A percentile compares a stretch with the other conserved stretches of the same genome.
These are phyloP conservation scores for Talaromyces sp. DNA, from an alignment of 2,329 filamentous ascomycete genomes.

Conservation along the genomic window DNA sequence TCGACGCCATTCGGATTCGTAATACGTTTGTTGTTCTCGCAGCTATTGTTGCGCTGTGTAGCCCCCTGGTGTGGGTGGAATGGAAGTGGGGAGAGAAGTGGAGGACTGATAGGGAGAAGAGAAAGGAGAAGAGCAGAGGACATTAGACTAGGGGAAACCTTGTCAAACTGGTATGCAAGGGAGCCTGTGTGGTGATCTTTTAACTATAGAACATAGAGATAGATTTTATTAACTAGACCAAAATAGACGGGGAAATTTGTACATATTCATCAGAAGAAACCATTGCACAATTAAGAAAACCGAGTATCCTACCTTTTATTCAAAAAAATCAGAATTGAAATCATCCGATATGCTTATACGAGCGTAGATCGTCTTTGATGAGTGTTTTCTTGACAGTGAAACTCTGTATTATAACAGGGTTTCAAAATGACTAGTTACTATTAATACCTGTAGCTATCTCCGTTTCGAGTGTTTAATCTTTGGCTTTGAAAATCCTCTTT, in stretches of 20 bases:
- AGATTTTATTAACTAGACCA: neutral
- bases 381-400: neutral
- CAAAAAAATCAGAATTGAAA: too few species aligned
- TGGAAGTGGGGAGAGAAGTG: slow-evolving; percentile 6
- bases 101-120: slow-evolving; percentile 3
- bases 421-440: too few species aligned
- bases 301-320: too few species aligned
- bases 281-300: neutral
- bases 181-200: neutral
- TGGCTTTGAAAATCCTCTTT: too few species aligned
- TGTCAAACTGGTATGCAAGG: neutral
- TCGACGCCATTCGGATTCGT: neutral
- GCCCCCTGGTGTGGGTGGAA: slow-evolving; percentile 5
- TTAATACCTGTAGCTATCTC: too few species aligned
- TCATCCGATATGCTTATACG: too few species aligned
- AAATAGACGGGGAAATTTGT: neutral
- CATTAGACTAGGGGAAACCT: neutral
- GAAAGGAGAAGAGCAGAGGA: neutral
- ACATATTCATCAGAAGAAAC: neutral
- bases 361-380: neutral
- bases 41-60: neutral
- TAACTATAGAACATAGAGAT: neutral
- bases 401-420: neutral
- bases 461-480: too few species aligned
- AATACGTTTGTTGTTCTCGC: slow-evolving; percentile 1